These are phyloP conservation scores for Phytopythium boreale DNA, from an alignment of 352 stramenopile genomes.

Conservation along the genomic window DNA sequence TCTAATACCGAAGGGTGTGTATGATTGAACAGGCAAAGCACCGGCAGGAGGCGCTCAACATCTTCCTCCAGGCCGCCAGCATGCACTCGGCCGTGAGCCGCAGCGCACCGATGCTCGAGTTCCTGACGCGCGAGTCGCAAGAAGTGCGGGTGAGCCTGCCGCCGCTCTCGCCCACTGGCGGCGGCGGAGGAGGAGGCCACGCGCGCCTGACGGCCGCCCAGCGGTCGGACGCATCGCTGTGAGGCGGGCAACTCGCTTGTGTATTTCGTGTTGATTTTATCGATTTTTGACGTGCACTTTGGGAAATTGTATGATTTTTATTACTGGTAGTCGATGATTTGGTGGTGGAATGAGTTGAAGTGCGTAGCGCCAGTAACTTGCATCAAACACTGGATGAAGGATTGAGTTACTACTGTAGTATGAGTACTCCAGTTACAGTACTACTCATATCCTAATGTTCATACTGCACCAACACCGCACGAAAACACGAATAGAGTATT, in stretches of 20 bases:
- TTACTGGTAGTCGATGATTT: no score
- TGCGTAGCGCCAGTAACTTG: no score
- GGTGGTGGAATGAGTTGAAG: no score
- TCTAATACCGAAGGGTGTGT: not conserved
- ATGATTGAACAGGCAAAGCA: slow-evolving; percentile 36
- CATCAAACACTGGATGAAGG: no score
- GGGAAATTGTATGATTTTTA: no score
- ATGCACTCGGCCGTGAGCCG: slow-evolving; percentile 80
- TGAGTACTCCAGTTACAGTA: no score
- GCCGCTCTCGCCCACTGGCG: slow-evolving; percentile 53
- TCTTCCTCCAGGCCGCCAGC: slow-evolving; percentile 76
- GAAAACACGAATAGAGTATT: no score
- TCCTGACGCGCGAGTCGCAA: slow-evolving; percentile 66
- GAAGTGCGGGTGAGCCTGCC: slow-evolving; percentile 81
- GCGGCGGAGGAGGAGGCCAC: slow-evolving; percentile 19
- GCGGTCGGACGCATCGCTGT: slow-evolving; percentile 6
- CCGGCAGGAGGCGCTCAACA: slow-evolving; percentile 72
- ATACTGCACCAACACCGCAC: no score
- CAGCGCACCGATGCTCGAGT: slow-evolving; percentile 70
- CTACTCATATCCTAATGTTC: no score
- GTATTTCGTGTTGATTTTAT: not conserved
- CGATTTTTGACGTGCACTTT: not conserved
- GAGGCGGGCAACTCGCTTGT: not conserved
- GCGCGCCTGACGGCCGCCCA: not conserved
- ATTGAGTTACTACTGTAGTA: no score